Conservation (phyloP, 1,139 yeast genomes). For the Arxiozyma telluris region DNA sequence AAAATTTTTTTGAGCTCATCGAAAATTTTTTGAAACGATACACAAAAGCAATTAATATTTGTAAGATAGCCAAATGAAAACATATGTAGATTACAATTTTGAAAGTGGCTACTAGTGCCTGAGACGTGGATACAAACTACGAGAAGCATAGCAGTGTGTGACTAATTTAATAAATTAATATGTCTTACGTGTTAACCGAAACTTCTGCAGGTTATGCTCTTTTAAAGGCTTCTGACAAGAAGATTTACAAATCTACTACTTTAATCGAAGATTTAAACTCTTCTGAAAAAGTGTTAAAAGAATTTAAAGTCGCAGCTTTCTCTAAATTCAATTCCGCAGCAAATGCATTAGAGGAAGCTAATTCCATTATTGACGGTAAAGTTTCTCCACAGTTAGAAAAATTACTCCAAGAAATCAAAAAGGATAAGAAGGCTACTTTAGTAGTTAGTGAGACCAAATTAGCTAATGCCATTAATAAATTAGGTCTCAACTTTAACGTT, state of each 20-base stretch:
- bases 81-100: background rate
- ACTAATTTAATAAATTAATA: conserved; percentile 23
- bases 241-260: conserved; percentile 77
- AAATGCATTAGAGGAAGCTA: conserved; percentile 91
- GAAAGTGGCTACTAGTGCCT: too few relatives aligned
- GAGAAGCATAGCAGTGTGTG: background rate
- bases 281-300: conserved; percentile 69
- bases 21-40: conserved; percentile 16
- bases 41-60: conserved; percentile 1
- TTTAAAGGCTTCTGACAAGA: conserved; percentile 94
- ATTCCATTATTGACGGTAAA: conserved; percentile 84
- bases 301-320: conserved; percentile 87
- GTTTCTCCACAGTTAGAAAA: conserved; percentile 77
- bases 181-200: conserved; percentile 95
- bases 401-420: conserved; percentile 69
- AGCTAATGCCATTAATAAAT: conserved; percentile 91
- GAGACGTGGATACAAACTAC: background rate
- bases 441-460: conserved; percentile 92
- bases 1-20: conserved; percentile 25
- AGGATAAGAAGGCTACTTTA: conserved; percentile 82
- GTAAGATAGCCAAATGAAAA: background rate
- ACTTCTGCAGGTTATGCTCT: conserved; percentile 98
- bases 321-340: conserved; percentile 93
- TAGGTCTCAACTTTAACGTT: conserved; percentile 79
- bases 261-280: conserved; percentile 71